Conservation (phyloP, 164 flowering plant genomes). For the Cinnamomum micranthum region DNA sequence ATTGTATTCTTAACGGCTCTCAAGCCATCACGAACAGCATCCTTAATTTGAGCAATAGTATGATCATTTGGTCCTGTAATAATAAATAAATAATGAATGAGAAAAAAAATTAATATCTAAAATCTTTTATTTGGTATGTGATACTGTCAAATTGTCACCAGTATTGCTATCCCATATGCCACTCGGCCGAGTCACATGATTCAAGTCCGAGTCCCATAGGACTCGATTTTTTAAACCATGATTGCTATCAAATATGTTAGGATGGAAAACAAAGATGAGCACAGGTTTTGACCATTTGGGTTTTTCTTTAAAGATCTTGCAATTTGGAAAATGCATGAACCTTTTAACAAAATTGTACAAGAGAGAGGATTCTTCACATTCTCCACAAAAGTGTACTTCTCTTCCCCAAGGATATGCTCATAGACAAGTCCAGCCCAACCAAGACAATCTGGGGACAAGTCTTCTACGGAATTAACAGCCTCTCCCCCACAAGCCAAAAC, state of each 20-base stretch:
- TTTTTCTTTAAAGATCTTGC: no score
- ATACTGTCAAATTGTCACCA: no score
- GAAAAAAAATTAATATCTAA: not conserved
- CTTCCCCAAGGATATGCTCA: slow-evolving; percentile 97
- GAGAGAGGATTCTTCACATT: slow-evolving; percentile 89
- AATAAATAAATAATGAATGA: not conserved
- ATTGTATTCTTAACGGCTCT: slow-evolving; percentile 90
- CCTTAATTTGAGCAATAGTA: slow-evolving; percentile 96
- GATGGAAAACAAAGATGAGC: no score
- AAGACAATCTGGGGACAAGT: slow-evolving; percentile 81
- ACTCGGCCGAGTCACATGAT: no score
- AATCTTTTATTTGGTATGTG: no score
- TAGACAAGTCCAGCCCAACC: slow-evolving; percentile 99
- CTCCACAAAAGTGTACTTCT: slow-evolving; percentile 94
- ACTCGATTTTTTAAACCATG: no score
- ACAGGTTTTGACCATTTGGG: no score
- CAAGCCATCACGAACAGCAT: slow-evolving; percentile 96
- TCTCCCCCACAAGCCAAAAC: slow-evolving; percentile 99
- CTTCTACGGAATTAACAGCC: slow-evolving; percentile 95
- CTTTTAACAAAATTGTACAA: slow-evolving; percentile 93
- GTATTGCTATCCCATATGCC: no score
- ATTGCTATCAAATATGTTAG: no score
- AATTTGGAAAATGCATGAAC: slow-evolving; percentile 31
- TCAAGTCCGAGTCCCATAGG: no score
- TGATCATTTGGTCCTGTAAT: slow-evolving; percentile 93